Percentiles rank a stretch among this genome's conserved stretches.
These are phyloP conservation scores for Pythium myriotylum DNA, from an alignment of 352 stramenopile species.

Conservation along the genomic window DNA sequence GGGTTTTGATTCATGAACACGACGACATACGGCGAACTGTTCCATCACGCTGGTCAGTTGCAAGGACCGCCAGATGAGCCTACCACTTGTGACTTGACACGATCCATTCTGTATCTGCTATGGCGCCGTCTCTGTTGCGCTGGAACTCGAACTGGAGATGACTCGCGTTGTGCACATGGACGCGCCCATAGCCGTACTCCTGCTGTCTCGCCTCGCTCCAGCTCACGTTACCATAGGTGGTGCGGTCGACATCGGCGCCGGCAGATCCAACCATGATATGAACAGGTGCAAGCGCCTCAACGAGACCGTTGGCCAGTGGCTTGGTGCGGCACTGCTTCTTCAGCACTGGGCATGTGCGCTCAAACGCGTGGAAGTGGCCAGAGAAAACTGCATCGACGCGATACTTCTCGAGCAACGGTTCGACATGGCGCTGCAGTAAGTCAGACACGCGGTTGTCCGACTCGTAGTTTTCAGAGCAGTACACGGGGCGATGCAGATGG, in stretches of 20 bases:
- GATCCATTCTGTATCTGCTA: slow-evolving; percentile 18
- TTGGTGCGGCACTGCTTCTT: slow-evolving; percentile 10
- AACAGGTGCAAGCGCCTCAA: background rate
- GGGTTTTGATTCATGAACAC: too few species aligned
- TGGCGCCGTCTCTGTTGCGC: slow-evolving; percentile 6
- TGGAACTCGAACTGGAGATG: slow-evolving; percentile 24
- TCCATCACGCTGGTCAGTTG: too few species aligned
- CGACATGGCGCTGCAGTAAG: slow-evolving; percentile 12
- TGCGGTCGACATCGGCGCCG: slow-evolving; percentile 17
- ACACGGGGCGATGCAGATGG: slow-evolving; percentile 19
- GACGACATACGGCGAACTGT: too few species aligned
- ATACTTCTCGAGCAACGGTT: slow-evolving; percentile 26
- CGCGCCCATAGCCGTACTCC: slow-evolving; percentile 25
- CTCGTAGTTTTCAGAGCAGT: slow-evolving; percentile 17
- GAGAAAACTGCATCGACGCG: slow-evolving; percentile 27
- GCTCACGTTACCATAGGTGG: background rate
- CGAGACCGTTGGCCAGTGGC: slow-evolving; percentile 8
- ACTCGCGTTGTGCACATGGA: slow-evolving; percentile 24
- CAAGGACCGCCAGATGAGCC: background rate
- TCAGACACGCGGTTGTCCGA: slow-evolving; percentile 5
- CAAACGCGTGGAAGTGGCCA: slow-evolving; percentile 28
- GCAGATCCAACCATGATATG: slow-evolving; percentile 14
- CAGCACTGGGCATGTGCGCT: slow-evolving; percentile 28
- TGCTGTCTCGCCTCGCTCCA: slow-evolving; percentile 10
- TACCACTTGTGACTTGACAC: slow-evolving; percentile 22